Percentiles rank a stretch among this genome's conserved stretches.
Conservation (phyloP, 768 basidiomycete genomes). For the Calocera viscosa region DNA sequence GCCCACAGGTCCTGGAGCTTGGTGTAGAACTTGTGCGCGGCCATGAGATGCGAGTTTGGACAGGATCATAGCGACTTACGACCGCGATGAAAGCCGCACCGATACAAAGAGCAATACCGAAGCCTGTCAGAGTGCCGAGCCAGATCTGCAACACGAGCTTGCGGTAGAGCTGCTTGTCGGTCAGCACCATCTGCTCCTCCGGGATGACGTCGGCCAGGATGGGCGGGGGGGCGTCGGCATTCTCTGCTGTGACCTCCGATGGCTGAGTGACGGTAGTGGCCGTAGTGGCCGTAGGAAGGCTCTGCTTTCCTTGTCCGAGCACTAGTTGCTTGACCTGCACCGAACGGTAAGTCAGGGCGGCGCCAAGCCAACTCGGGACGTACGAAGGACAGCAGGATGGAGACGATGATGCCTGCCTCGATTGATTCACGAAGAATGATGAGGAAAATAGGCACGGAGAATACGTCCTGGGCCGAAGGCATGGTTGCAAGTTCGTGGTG, state of each 20-base stretch:
- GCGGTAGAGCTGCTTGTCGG: constrained; percentile 1
- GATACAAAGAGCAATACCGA: constrained; percentile 65
- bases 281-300: background rate
- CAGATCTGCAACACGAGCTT: constrained; percentile 43
- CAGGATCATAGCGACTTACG: constrained; percentile 21
- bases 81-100: constrained; percentile 88
- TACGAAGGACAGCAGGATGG: constrained; percentile 33
- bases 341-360: no score
- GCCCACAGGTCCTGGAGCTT: constrained; percentile 73
- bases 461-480: constrained; percentile 16
- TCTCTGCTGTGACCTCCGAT: background rate
- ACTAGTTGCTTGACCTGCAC: background rate
- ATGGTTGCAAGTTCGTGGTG: background rate
- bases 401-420: constrained; percentile 33
- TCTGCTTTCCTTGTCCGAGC: background rate
- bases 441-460: constrained; percentile 29
- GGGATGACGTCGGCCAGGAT: background rate
- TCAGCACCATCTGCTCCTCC: background rate
- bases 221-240: background rate
- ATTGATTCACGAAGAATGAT: constrained; percentile 32
- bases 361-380: constrained; percentile 9
- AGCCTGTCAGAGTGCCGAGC: constrained; percentile 56
- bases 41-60: background rate
- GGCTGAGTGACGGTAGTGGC: background rate
- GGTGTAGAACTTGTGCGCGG: constrained; percentile 22